Evolutionary conservation across 2,329 filamentous ascomycete genomes (phyloP), one percentile per base, ranked within the genome.

Genomic region (Cladosporium sp.): DNA sequence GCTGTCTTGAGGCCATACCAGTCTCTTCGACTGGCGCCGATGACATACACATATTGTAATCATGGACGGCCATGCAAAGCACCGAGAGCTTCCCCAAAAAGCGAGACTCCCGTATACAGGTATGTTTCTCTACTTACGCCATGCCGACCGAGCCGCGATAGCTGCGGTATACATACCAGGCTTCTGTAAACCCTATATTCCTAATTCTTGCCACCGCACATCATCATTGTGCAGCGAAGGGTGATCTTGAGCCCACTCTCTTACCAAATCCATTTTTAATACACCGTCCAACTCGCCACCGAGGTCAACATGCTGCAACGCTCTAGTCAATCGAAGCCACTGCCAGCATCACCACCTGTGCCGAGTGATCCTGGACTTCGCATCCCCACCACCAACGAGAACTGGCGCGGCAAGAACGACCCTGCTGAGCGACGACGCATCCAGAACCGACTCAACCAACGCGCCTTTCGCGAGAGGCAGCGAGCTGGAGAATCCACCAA

Each of bases 401-500:
- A 65, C 54, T 65, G 63, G 61, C 60, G 57, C 42, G 63, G 63
- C 43, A 61, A 65, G 54, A 65, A 61, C 41, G 63, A 66, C 49
- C 61, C 64, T 33, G 50, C 54, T 8, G 64, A 66, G 49, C 53
- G 64, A 38, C 54, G 65, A 43, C 59, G 63, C 14, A 66, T 66
- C 14, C 64, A 66, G 44, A 67, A 66, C 46, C 50, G 64, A 1
- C 54, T 66, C 37, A 66, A 66, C 40, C 64, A 66, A 49, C 48
- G 65, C 49, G 65, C 65, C 9, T 66, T 65, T 37, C 56, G 64
- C n/a, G 58, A 66, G 49, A 53, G 64, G 31, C 64, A 65, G 46
- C 59, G 63, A 48, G 54, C 59, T 43, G 63, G 64, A 18, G 54
- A 60, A 19, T 56, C 61, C 9, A 44, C 59, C 9, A 63, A 60